These are phyloP conservation scores for Corchorus olitorius DNA, from an alignment of 345 rosid species.

Conservation along the genomic window DNA sequence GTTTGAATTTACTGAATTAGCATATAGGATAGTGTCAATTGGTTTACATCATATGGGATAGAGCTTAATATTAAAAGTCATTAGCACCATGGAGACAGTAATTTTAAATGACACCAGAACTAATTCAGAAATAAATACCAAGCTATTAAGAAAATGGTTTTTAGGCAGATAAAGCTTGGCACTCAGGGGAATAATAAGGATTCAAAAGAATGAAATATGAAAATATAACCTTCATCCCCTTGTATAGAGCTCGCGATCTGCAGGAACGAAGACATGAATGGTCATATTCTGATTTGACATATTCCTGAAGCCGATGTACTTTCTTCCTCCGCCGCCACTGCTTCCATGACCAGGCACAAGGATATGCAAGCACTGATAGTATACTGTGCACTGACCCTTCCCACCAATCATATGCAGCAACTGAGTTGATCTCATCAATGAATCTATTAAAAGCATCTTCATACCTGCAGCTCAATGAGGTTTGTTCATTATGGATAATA, in stretches of 20 bases:
- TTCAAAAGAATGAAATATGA: constrained; percentile 18
- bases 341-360: constrained; percentile 99
- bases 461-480: constrained; percentile 56
- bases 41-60: constrained; percentile 3
- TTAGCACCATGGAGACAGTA: not conserved
- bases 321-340: constrained; percentile 92
- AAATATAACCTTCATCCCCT: constrained; percentile 91
- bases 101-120: constrained; percentile 5
- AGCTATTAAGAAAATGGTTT: not conserved
- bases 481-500: constrained; percentile 15
- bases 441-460: constrained; percentile 98
- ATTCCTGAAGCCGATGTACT: constrained; percentile 91
- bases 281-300: constrained; percentile 94
- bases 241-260: constrained; percentile 95
- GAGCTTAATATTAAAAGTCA: constrained; percentile 1
- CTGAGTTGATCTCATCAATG: constrained; percentile 94
- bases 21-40: not conserved
- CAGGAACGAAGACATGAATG: constrained; percentile 99
- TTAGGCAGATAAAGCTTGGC: constrained; percentile 7
- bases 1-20: not conserved
- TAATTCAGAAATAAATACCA: constrained; percentile 16
- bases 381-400: constrained; percentile 98
- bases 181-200: constrained; percentile 10
- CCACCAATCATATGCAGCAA: constrained; percentile 99
- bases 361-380: constrained; percentile 86